These are phyloP conservation scores for Fusarium lyarnte DNA, from an alignment of 2,329 filamentous ascomycete species.

Conservation along the genomic window DNA sequence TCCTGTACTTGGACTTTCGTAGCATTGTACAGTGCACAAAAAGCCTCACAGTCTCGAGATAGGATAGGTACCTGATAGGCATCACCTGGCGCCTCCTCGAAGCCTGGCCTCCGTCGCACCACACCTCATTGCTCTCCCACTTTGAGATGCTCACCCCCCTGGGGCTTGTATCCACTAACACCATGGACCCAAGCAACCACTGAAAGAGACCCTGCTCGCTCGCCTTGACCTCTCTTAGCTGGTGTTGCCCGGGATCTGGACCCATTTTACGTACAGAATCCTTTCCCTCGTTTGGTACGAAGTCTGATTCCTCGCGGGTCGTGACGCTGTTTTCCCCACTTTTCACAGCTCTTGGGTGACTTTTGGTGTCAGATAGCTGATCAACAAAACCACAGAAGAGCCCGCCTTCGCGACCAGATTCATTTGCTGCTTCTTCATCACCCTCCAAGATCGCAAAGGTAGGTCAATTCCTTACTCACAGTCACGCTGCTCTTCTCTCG, in stretches of 20 bases:
- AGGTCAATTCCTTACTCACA: slow-evolving; percentile 13
- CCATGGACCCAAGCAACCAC: slow-evolving; percentile 20
- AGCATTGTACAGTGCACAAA: slow-evolving; percentile 26
- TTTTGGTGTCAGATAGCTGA: slow-evolving; percentile 40
- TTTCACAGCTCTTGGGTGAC: slow-evolving; percentile 40
- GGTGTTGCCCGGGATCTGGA: slow-evolving; percentile 18
- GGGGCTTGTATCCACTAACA: slow-evolving; percentile 2
- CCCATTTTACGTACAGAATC: slow-evolving; percentile 21
- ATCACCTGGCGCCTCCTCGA: not conserved
- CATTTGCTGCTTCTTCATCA: slow-evolving; percentile 44
- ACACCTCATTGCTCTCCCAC: not conserved
- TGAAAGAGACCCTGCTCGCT: slow-evolving; percentile 24
- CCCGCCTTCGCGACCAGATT: slow-evolving; percentile 43
- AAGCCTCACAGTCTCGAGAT: slow-evolving; percentile 7
- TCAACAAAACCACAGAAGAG: slow-evolving; percentile 46
- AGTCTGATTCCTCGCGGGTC: slow-evolving; percentile 36
- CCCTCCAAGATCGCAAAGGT: slow-evolving; percentile 45
- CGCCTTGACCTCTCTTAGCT: slow-evolving; percentile 21
- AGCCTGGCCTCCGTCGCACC: slow-evolving; percentile 5
- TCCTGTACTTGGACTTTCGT: not conserved
- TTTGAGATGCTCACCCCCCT: not conserved
- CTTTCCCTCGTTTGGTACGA: slow-evolving; percentile 20
- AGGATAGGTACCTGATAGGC: not conserved
- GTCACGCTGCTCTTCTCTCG: slow-evolving; percentile 1
- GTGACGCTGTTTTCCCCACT: slow-evolving; percentile 43